phyloP scores from a whole-genome alignment of 23 red algal species.

The Agarophyton chilense region DNA sequence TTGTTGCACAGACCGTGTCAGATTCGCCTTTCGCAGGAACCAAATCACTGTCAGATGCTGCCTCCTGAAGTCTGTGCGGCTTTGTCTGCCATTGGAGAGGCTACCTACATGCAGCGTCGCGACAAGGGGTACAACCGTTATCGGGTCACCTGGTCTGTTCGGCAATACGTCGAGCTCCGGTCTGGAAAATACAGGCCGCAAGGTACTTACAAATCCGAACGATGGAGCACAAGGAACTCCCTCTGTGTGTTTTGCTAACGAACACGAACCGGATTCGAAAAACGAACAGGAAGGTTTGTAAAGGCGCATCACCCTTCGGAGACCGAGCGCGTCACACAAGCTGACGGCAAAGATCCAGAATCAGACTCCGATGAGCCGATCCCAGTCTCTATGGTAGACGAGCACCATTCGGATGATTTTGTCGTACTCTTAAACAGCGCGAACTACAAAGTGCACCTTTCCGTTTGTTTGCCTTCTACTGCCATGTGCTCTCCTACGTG shows the following conservation, averaged over 20 bases:
- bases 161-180: background rate
- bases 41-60: background rate
- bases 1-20: background rate
- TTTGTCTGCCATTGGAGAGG: background rate
- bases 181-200: background rate
- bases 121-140: background rate
- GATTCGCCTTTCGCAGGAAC: background rate
- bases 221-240: too few species aligned
- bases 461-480: background rate
- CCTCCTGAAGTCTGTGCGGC: background rate
- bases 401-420: background rate
- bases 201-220: too few species aligned
- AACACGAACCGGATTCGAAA: background rate
- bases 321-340: background rate
- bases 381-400: background rate
- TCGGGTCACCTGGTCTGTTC: too few species aligned
- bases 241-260: too few species aligned
- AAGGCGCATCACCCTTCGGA: background rate
- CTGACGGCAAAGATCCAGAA: too few species aligned
- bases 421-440: background rate
- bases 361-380: too few species aligned
- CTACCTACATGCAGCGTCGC: background rate
- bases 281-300: background rate
- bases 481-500: background rate
- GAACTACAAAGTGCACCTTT: background rate